Base-by-base conservation (phyloP, 2,329 filamentous ascomycete species). In the Cordyceps javanica region DNA sequence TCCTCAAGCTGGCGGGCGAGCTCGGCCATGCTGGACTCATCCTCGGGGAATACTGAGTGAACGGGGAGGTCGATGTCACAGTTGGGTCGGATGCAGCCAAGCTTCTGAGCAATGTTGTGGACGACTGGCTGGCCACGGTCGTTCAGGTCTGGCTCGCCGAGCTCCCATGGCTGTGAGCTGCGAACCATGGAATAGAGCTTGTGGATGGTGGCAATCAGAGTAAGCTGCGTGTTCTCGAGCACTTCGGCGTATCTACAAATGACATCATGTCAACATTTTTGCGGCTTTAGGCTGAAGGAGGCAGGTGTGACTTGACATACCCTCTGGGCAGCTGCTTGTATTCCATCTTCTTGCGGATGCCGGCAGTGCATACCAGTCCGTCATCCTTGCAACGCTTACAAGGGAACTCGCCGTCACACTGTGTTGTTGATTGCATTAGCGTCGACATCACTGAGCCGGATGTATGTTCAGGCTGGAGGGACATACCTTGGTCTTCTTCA, bases 351-450 rank as follows among this genome's bases (percentile, higher is more conserved):
- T 86, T 86, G 61, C 83, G 74, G 14, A 82, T 79, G 8, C 83
- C 83, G 16, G 82, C 82, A 8, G 81, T 85, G 70, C 83, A 86
- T 21, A 86, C 81, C 8, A 85, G 73, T 16, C 82, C 82, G 60
- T 87, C 83, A 63, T 86, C 82, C 69, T 84, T 86, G 69, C 83
- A 87, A 64, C 83, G 74, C 71, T 86, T 86, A 69, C 83, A 87
- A 10, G 83, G 83, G 58, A 85, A 85, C 65, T 86, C 82, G 60
- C 83, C 83, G 62, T 86, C 82, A 66, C 83, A 86, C 82, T 85
- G 21, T 36, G 50, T 30, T 49, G 16, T n/a, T 1, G 28, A 13
- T 38, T 11, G 14, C 3, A 6, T 57, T 5, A 57, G 55, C 16
- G n/a, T 23, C 11, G 6, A 11, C 10, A 30, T 6, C 9, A 13